Evolutionary conservation across 2,329 filamentous ascomycete species (phyloP).

Genomic region (Westerdykella ornata): DNA sequence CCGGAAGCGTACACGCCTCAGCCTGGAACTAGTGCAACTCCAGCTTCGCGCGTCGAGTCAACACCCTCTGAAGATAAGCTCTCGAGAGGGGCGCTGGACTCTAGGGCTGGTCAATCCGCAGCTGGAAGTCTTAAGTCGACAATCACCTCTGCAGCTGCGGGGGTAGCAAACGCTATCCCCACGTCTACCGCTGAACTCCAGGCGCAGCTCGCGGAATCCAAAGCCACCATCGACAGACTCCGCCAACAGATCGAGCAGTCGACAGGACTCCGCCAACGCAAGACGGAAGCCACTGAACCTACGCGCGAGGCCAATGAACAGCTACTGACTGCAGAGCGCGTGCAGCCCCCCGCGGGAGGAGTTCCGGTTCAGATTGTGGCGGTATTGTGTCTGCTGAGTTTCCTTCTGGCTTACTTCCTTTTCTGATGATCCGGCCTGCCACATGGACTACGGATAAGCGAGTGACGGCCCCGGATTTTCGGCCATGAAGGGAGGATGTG

Average conservation of each 20-base stretch:
- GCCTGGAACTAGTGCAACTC: constrained; percentile 27
- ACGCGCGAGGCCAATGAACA: constrained; percentile 47
- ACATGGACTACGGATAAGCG: background rate
- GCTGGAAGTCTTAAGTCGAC: constrained; percentile 32
- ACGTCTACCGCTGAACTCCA: constrained; percentile 58
- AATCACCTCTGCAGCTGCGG: constrained; percentile 42
- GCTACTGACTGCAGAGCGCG: constrained; percentile 45
- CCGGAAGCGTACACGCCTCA: constrained; percentile 46
- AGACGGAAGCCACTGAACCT: constrained; percentile 47
- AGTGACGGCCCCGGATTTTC: constrained; percentile 17
- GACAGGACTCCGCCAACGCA: constrained; percentile 71
- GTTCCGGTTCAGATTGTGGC: constrained; percentile 84
- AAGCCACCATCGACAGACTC: constrained; percentile 63
- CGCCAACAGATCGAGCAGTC: constrained; percentile 53
- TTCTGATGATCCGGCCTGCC: constrained; percentile 54
- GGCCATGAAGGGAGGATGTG: constrained; percentile 10
- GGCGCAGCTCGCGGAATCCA: constrained; percentile 66
- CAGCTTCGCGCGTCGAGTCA: constrained; percentile 36
- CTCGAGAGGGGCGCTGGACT: constrained; percentile 37
- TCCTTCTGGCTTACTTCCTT: constrained; percentile 91
- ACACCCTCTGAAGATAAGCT: constrained; percentile 36
- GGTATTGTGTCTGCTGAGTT: constrained; percentile 76
- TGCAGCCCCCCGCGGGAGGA: constrained; percentile 57
- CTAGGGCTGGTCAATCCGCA: constrained; percentile 38
- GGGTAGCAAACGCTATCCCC: constrained; percentile 45